Base-by-base conservation (phyloP, 1,284 basidiomycete genomes). In the Rhodotorula mucilaginosa region DNA sequence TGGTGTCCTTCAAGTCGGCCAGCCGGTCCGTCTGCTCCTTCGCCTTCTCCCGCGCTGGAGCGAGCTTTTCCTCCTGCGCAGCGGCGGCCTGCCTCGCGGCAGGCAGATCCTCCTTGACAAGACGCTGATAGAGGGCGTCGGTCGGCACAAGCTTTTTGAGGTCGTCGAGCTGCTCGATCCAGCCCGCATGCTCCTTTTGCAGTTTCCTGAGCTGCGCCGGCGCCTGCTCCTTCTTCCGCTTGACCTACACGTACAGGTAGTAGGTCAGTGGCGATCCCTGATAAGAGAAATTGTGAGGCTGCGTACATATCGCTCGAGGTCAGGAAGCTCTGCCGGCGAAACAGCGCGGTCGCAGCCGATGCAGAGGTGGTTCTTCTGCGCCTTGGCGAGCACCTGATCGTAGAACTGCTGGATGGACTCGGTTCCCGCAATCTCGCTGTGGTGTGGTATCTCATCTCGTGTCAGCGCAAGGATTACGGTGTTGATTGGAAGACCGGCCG, bases 301-400 rank as follows among this genome's bases (percentile, higher is more conserved):
- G 61, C 60, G 23, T 62, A 82, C 80, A 63, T 80, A 80, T 49
- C 74, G 74, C 56, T 81, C 79, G 67, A 83, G 80, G 2, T 73
- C 77, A 6, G 70, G 74, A 62, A 80, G 73, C 71, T 95, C 92
- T 15, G 83, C 80, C 47, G 86, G 84, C 26, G 86, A 83, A 78
- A 97, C 83, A 44, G 83, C 83, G 8, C 94, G 87, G 74, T 88
- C 87, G 80, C 95, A 97, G 6, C 88, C 88, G 29, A 87, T 83
- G 78, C 95, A 98, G 5, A 84, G 83, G 75, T 90, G 88, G 74
- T 88, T 86, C 48, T 84, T 82, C 79, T 87, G 87, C 26, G 89
- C 91, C 1, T 83, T 81, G 31, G 84, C 82, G 16, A 93, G 84
- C 34, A 95, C 81, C 2, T 82, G 82, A 67, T 89, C 83, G 78